These are phyloP conservation scores for Penicillium atrosanguineum DNA, from an alignment of 495 filamentous ascomycete genomes.

Conservation along the genomic window DNA sequence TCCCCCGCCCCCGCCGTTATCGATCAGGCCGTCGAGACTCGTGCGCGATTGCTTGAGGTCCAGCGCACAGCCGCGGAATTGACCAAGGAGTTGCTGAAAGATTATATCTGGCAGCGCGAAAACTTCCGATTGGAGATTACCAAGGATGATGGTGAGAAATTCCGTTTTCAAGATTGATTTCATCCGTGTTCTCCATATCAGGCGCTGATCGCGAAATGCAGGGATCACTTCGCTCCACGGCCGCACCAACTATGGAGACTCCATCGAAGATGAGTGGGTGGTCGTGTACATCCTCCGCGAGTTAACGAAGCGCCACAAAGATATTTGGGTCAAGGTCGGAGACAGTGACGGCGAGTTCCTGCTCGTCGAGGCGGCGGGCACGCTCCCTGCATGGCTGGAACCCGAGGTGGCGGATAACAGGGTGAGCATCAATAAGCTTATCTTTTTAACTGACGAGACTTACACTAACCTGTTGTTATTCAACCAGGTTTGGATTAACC, in stretches of 20 bases:
- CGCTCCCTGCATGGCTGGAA: constrained; percentile 84
- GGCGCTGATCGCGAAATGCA: constrained; percentile 16
- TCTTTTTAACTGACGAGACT: not conserved
- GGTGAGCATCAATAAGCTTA: constrained; percentile 37
- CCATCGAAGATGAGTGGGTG: constrained; percentile 95
- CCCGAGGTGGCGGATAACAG: constrained; percentile 86
- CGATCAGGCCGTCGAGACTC: constrained; percentile 52
- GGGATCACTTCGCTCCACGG: constrained; percentile 58
- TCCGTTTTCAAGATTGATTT: not conserved
- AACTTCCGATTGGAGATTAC: constrained; percentile 61
- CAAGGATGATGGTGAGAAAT: constrained; percentile 55
- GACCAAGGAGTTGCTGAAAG: constrained; percentile 60
- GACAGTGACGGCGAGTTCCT: constrained; percentile 95
- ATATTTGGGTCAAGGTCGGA: constrained; percentile 76
- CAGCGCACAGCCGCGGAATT: constrained; percentile 64
- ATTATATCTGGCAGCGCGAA: constrained; percentile 96
- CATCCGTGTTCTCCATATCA: not conserved
- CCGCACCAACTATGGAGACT: constrained; percentile 82
- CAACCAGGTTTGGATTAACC: constrained; percentile 68
- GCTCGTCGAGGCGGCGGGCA: constrained; percentile 88
- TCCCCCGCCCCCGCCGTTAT: constrained; percentile 42
- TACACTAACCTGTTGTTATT: not conserved
- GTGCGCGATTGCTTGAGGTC: constrained; percentile 64
- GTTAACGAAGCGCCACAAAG: constrained; percentile 66
- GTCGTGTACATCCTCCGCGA: constrained; percentile 88